Conservation (phyloP, 1,284 basidiomycete species). For the Trichosporon coremiiforme region DNA sequence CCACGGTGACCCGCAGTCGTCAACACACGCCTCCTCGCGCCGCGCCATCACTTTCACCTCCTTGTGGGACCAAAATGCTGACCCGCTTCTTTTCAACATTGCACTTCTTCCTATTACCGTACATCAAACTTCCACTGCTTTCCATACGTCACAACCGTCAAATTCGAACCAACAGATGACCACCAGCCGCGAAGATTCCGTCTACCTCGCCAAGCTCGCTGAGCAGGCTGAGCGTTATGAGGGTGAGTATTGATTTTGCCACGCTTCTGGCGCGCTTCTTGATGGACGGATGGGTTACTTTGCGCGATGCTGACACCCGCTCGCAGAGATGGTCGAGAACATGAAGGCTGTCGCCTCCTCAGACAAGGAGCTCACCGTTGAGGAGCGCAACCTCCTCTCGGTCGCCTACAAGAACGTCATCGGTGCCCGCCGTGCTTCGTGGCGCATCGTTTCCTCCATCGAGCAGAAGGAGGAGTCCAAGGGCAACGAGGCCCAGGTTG, state of each 20-base stretch:
- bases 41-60: conserved; percentile 10
- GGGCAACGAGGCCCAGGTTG: conserved; percentile 95
- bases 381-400: conserved; percentile 98
- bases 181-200: conserved; percentile 86
- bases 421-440: conserved; percentile 96
- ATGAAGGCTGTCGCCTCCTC: conserved; percentile 98
- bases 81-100: conserved; percentile 18
- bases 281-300: background rate
- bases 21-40: conserved; percentile 4
- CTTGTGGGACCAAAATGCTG: conserved; percentile 21
- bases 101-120: conserved; percentile 13
- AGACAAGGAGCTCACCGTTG: conserved; percentile 97
- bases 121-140: conserved; percentile 17
- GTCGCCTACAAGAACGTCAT: conserved; percentile 99
- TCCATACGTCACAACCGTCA: conserved; percentile 17
- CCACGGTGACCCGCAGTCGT: conserved; percentile 5
- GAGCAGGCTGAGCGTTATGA: conserved; percentile 99
- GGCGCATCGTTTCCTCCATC: conserved; percentile 98
- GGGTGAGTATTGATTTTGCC: conserved; percentile 63
- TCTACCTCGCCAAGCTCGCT: conserved; percentile 99
- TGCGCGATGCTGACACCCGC: conserved; percentile 18
- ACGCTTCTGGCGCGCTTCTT: background rate
- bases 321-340: conserved; percentile 94
- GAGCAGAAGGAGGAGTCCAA: conserved; percentile 99
- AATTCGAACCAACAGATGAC: conserved; percentile 64